Evolutionary conservation across 768 basidiomycete species (phyloP), one percentile per base, ranked within the genome.

Genomic region (Phaeotremella fagi): DNA sequence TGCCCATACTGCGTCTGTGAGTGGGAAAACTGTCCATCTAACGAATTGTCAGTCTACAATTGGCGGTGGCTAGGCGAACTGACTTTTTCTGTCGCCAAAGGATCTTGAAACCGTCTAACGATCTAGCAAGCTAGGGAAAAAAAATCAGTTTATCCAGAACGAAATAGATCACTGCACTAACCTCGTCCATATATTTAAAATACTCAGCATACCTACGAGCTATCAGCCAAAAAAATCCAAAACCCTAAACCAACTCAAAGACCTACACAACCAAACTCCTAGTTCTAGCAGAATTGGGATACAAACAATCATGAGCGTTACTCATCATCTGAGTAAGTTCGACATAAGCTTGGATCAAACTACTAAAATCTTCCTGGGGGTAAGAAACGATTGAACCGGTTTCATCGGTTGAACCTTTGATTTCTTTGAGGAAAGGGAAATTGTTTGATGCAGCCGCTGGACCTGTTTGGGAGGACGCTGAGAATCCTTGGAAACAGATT

Each of bases 401-500:
- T 23, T 42, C 37, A 14, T 26, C 23, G 25, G 29, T 14, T 5
- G 35, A 20, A 4, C 26, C 11, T 27, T 48, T 47, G 29, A 60
- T 55, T 27, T 60, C 61, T 20, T 60, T 57, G 5, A 73, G 51
- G 37, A 57, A 66, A 15, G 72, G 70, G 48, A 73, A 73, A 44
- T 70, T 70, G 37, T 57, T 48, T 15, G 54, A 23, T 9, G 59
- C 67, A 2, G 67, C 68, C 1, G 66, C 60, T 25, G 72, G 72
- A 25, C 72, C 72, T 2, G 70, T 73, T 55, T 73, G 63, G 16
- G 41, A 44, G 0, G 68, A 63, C 2, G 62, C 52, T 1, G 71
- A 67, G 51, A 64, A 73, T 3, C 71, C 71, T 45, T 64, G 63
- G 45, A 73, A 73, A 54, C 71, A 71, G n/a, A 73, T 51, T 33